phyloP scores from a whole-genome alignment of 352 stramenopile species.

The Globisporangium acanthophoron region DNA sequence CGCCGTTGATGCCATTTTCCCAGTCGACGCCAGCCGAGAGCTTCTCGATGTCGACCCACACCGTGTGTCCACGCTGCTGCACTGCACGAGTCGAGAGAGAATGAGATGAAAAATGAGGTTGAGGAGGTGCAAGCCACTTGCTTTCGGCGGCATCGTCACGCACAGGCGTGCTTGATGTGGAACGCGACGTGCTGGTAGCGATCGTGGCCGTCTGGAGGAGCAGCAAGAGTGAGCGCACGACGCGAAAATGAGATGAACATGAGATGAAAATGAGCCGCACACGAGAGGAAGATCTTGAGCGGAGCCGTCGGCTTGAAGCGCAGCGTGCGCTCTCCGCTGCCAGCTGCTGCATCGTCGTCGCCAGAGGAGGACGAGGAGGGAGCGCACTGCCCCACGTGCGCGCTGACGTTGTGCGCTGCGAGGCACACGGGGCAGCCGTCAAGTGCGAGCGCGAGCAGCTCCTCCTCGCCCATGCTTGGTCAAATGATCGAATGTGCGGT shows the following conservation, averaged over 20 bases:
- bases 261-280: conserved; percentile 18
- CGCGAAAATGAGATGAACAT: background rate
- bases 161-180: conserved; percentile 59
- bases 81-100: conserved; percentile 21
- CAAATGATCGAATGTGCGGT: no score
- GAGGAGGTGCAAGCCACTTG: background rate
- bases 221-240: background rate
- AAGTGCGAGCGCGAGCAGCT: no score
- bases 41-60: conserved; percentile 73
- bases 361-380: background rate
- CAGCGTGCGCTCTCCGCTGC: conserved; percentile 13
- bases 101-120: background rate
- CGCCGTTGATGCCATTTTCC: conserved; percentile 66
- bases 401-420: conserved; percentile 1
- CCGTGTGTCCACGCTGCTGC: conserved; percentile 47
- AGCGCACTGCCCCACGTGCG: conserved; percentile 5
- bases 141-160: background rate
- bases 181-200: conserved; percentile 68
- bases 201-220: conserved; percentile 55
- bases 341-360: no score
- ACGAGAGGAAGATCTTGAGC: conserved; percentile 76
- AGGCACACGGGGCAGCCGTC: conserved; percentile 15
- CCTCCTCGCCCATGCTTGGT: no score
- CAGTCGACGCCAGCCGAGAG: conserved; percentile 67
- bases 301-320: conserved; percentile 35